Conservation (phyloP, 164 flowering plant genomes). For the Paratinospora sagittata region DNA sequence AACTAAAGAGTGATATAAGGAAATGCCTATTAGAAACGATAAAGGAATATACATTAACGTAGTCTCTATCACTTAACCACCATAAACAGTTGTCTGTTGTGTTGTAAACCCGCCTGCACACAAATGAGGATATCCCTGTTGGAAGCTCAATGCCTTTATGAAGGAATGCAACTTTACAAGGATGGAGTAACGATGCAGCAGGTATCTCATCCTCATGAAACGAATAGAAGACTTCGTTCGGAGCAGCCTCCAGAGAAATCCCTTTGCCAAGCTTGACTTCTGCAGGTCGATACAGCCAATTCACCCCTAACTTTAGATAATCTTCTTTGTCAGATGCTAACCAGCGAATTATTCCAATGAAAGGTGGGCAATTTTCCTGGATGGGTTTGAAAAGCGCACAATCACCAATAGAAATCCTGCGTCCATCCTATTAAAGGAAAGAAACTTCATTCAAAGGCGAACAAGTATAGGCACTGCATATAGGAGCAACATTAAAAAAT, state of each 20-base stretch:
- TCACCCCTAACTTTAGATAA: constrained; percentile 47
- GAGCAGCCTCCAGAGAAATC: constrained; percentile 63
- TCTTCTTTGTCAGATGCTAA: constrained; percentile 39
- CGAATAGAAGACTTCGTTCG: constrained; percentile 91
- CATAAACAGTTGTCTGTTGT: constrained; percentile 69
- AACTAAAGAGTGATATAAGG: background rate
- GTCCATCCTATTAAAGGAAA: constrained; percentile 59
- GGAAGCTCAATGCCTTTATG: constrained; percentile 89
- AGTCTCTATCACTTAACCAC: constrained; percentile 92
- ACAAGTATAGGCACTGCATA: too few species aligned
- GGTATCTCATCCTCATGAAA: constrained; percentile 88
- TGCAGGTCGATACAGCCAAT: constrained; percentile 91
- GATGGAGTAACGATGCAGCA: constrained; percentile 93
- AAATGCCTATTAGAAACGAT: background rate
- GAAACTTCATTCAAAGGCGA: background rate
- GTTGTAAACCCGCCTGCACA: constrained; percentile 89
- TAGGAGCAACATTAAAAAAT: background rate
- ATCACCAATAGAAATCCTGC: constrained; percentile 78
- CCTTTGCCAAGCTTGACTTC: constrained; percentile 85
- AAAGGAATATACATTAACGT: constrained; percentile 48
- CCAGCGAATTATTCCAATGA: constrained; percentile 72
- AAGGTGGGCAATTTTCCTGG: constrained; percentile 65
- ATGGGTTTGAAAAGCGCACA: constrained; percentile 89
- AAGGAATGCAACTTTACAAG: constrained; percentile 96
- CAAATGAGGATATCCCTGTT: constrained; percentile 76